Percentiles rank a stretch among this genome's conserved stretches.
These are phyloP conservation scores for Talaromyces liani DNA, from an alignment of 495 filamentous ascomycete species.

Conservation along the genomic window DNA sequence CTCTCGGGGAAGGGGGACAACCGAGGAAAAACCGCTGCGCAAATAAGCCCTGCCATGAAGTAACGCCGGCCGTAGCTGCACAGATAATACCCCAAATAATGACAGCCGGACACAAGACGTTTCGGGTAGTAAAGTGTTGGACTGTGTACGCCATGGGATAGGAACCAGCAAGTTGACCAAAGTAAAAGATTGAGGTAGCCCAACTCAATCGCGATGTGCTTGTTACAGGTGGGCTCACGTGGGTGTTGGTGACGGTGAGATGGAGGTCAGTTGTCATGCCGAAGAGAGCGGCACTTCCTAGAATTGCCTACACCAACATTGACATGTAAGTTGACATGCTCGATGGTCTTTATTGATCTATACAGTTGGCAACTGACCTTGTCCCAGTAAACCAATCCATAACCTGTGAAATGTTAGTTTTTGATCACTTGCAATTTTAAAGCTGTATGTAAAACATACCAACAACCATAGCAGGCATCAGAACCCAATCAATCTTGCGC, in stretches of 20 bases:
- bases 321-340: neutral
- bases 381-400: conserved; percentile 73
- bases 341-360: conserved; percentile 3
- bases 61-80: conserved; percentile 61
- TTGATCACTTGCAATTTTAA: too few relatives aligned
- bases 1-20: conserved; percentile 5
- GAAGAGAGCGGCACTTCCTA: conserved; percentile 64
- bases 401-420: conserved; percentile 22
- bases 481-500: conserved; percentile 62
- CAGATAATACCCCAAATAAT: conserved; percentile 60
- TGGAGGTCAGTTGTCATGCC: conserved; percentile 65
- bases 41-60: conserved; percentile 55
- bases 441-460: conserved; percentile 24
- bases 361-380: conserved; percentile 39
- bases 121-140: conserved; percentile 57
- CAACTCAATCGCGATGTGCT: conserved; percentile 60
- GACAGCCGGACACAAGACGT: conserved; percentile 55
- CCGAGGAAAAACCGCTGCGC: conserved; percentile 64
- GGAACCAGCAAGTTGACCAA: conserved; percentile 65
- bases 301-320: conserved; percentile 46
- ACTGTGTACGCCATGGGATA: conserved; percentile 65
- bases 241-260: conserved; percentile 43
- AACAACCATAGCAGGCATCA: conserved; percentile 66
- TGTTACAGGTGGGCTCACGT: conserved; percentile 45
- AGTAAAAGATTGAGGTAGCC: conserved; percentile 75